These are phyloP conservation scores for Tremellales sp. DNA, from an alignment of 1,284 basidiomycete genomes.

Conservation along the genomic window DNA sequence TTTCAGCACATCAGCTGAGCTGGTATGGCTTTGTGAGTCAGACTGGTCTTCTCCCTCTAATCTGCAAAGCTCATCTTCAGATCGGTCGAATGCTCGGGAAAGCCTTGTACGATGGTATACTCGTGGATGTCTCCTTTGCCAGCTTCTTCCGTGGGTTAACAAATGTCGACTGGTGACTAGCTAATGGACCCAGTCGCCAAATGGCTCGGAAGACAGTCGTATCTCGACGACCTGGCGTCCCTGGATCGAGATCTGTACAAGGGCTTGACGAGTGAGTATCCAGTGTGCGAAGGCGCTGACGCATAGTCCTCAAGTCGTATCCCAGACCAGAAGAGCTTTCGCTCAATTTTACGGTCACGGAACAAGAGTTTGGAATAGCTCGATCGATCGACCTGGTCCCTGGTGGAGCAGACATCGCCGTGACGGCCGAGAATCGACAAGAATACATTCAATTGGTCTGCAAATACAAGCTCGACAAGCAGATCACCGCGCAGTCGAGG, in stretches of 20 bases:
- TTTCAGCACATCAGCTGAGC: slow-evolving; percentile 75
- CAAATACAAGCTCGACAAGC: slow-evolving; percentile 80
- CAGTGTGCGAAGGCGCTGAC: too few species aligned
- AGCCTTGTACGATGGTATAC: slow-evolving; percentile 92
- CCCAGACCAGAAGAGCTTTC: slow-evolving; percentile 84
- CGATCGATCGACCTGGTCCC: slow-evolving; percentile 75
- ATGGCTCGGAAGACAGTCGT: slow-evolving; percentile 83
- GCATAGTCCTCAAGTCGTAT: slow-evolving; percentile 80
- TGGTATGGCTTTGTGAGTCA: slow-evolving; percentile 80
- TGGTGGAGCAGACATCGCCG: slow-evolving; percentile 76
- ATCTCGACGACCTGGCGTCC: slow-evolving; percentile 82
- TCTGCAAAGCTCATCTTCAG: slow-evolving; percentile 6
- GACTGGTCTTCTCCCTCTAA: not conserved
- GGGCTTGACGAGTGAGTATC: slow-evolving; percentile 57
- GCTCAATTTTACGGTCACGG: slow-evolving; percentile 82
- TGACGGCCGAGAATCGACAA: slow-evolving; percentile 84
- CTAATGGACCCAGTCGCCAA: slow-evolving; percentile 52
- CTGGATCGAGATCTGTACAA: slow-evolving; percentile 91
- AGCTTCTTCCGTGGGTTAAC: slow-evolving; percentile 68
- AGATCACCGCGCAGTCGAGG: slow-evolving; percentile 80
- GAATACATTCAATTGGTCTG: slow-evolving; percentile 88
- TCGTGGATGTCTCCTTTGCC: slow-evolving; percentile 94
- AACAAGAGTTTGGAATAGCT: slow-evolving; percentile 88
- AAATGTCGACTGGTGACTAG: not conserved
- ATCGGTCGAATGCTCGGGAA: slow-evolving; percentile 91